phyloP scores from a whole-genome alignment of 768 basidiomycete species.

The Steccherinum ochraceum region DNA sequence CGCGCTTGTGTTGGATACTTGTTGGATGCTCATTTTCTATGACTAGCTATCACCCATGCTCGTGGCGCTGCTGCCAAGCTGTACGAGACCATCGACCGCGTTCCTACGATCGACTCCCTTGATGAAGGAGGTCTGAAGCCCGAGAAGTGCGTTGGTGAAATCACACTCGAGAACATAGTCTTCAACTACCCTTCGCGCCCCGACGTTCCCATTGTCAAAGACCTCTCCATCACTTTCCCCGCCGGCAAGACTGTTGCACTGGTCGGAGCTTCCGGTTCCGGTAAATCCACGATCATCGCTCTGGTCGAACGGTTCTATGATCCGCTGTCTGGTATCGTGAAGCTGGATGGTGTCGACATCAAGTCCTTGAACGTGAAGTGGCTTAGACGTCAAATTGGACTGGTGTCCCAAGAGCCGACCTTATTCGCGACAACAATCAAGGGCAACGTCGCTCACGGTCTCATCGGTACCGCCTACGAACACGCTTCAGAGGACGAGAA shows the following conservation, averaged over 20 bases:
- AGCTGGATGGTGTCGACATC: constrained; percentile 41
- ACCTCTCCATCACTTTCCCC: constrained; percentile 56
- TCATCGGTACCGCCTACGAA: constrained; percentile 37
- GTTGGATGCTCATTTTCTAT: neutral
- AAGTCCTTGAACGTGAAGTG: constrained; percentile 40
- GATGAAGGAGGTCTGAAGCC: constrained; percentile 61
- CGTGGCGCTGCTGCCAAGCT: constrained; percentile 86
- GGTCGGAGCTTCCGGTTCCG: constrained; percentile 34
- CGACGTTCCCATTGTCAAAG: constrained; percentile 72
- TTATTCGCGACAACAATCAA: constrained; percentile 42
- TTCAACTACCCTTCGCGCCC: constrained; percentile 87
- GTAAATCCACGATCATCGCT: constrained; percentile 34
- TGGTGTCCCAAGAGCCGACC: constrained; percentile 46
- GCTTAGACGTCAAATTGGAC: constrained; percentile 44
- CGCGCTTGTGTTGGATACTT: constrained; percentile 7
- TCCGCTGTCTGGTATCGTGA: constrained; percentile 34
- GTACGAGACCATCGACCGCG: constrained; percentile 81
- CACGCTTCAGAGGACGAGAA: constrained; percentile 35
- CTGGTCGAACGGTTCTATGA: constrained; percentile 51
- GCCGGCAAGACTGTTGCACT: constrained; percentile 36
- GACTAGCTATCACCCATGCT: constrained; percentile 71
- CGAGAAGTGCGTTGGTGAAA: constrained; percentile 60
- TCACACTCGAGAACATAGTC: constrained; percentile 62
- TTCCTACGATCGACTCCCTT: constrained; percentile 83
- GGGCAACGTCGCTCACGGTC: constrained; percentile 42